A percentile compares a stretch with the other conserved stretches of the same genome.
Evolutionary conservation across 805 yeast genomes (phyloP).

Genomic region (Yamadazyma philogaea): DNA sequence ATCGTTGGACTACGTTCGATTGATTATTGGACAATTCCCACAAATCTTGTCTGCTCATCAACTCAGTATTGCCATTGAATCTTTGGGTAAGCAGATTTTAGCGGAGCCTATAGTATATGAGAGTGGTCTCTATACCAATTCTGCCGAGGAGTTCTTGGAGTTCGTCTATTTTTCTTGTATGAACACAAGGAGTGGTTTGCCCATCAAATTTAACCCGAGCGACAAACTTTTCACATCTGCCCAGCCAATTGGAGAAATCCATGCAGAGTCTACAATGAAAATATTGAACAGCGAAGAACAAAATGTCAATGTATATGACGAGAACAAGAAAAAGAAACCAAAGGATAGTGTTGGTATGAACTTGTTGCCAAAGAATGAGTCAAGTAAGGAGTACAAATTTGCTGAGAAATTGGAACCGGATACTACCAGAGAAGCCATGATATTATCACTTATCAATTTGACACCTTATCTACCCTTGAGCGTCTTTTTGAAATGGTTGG

Average conservation of each 20-base stretch:
- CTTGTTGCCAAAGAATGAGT: conserved; percentile 11
- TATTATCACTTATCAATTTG: conserved; percentile 45
- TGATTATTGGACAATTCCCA: conserved; percentile 58
- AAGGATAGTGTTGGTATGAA: conserved; percentile 23
- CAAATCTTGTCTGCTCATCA: conserved; percentile 50
- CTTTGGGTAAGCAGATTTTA: conserved; percentile 45
- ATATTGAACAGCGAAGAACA: conserved; percentile 17
- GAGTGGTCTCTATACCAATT: conserved; percentile 8
- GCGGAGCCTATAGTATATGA: conserved; percentile 21
- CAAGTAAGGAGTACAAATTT: conserved; percentile 18
- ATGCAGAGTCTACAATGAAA: conserved; percentile 34
- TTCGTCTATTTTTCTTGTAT: conserved; percentile 42
- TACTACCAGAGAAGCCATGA: conserved; percentile 48
- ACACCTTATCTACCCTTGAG: conserved; percentile 51
- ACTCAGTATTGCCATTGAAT: conserved; percentile 53
- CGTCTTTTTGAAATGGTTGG: conserved; percentile 46
- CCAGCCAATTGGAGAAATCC: conserved; percentile 36
- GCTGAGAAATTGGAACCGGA: conserved; percentile 28
- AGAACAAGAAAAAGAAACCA: conserved; percentile 32
- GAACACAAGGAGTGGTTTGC: conserved; percentile 29
- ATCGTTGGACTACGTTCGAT: conserved; percentile 40
- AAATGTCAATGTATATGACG: conserved; percentile 23
- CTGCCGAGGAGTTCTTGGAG: conserved; percentile 38
- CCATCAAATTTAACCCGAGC: conserved; percentile 13
- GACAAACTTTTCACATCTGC: conserved; percentile 28